phyloP scores from a whole-genome alignment of 768 basidiomycete species.

The Termitomyces titanicus region DNA sequence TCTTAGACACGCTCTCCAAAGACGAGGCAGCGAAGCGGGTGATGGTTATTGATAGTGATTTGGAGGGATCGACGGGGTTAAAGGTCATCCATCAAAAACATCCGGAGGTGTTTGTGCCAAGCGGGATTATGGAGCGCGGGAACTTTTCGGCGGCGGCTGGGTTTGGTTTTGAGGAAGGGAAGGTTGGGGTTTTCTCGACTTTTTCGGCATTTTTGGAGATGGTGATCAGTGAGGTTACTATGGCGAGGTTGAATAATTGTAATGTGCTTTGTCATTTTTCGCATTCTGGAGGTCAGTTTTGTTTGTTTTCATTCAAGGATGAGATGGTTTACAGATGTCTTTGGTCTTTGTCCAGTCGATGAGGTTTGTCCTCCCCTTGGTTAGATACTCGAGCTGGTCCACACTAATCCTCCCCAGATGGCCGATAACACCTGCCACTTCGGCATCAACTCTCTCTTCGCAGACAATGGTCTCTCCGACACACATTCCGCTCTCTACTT shows the following conservation, averaged over 20 bases:
- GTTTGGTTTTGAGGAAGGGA: conserved; percentile 79
- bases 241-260: conserved; percentile 89
- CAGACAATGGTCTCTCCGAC: conserved; percentile 84
- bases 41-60: conserved; percentile 86
- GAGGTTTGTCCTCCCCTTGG: background rate
- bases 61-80: conserved; percentile 87
- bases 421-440: conserved; percentile 51
- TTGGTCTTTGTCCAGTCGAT: background rate
- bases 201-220: conserved; percentile 93
- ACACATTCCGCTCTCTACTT: conserved; percentile 81
- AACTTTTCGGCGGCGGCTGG: conserved; percentile 85
- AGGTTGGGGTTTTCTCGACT: conserved; percentile 86
- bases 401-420: conserved; percentile 14
- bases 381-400: too few species aligned
- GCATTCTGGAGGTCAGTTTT: conserved; percentile 72
- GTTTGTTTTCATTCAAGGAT: too few species aligned
- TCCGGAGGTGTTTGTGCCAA: conserved; percentile 81
- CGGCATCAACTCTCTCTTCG: conserved; percentile 81
- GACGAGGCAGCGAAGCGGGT: conserved; percentile 78
- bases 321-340: too few species aligned
- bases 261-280: conserved; percentile 89
- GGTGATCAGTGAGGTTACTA: conserved; percentile 84
- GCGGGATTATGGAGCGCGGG: conserved; percentile 85
- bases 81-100: conserved; percentile 88
- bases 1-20: conserved; percentile 70